Percentiles rank a stretch among this genome's conserved stretches.
Evolutionary conservation across 169 alveolate species (phyloP).

Genomic region (Babesia gibsoni): DNA sequence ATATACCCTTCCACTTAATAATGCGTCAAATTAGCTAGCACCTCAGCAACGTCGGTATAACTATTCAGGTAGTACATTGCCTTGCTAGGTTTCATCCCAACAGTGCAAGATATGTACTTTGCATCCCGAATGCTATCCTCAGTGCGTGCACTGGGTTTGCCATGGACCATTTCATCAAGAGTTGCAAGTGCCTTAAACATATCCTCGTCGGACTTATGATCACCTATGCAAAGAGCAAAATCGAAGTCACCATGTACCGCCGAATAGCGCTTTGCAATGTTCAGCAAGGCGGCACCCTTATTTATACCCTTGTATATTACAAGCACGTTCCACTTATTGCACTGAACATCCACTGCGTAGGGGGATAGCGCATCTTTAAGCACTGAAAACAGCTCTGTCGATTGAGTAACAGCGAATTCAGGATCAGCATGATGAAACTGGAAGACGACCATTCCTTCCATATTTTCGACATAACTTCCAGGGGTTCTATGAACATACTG

Average conservation of each 20-base stretch:
- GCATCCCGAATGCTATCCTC: background rate
- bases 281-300: conserved; percentile 56
- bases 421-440: conserved; percentile 85
- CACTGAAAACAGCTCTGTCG: conserved; percentile 73
- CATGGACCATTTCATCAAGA: conserved; percentile 2
- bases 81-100: conserved; percentile 66
- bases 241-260: conserved; percentile 51
- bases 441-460: conserved; percentile 78
- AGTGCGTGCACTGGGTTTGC: background rate
- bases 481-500: conserved; percentile 79
- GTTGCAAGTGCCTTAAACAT: conserved; percentile 59
- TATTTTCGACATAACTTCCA: conserved; percentile 83
- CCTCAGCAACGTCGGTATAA: conserved; percentile 44
- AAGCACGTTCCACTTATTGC: conserved; percentile 49
- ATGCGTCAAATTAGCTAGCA: conserved; percentile 26
- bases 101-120: conserved; percentile 49
- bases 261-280: conserved; percentile 36
- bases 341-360: conserved; percentile 67
- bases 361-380: conserved; percentile 46
- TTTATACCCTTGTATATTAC: conserved; percentile 41
- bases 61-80: conserved; percentile 58
- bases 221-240: conserved; percentile 56
- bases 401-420: conserved; percentile 83
- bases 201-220: conserved; percentile 55
- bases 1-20: background rate